A percentile compares a stretch with the other conserved stretches of the same genome.
phyloP scores from a whole-genome alignment of 2,329 filamentous ascomycete species.

The Parastagonospora nodorum region DNA sequence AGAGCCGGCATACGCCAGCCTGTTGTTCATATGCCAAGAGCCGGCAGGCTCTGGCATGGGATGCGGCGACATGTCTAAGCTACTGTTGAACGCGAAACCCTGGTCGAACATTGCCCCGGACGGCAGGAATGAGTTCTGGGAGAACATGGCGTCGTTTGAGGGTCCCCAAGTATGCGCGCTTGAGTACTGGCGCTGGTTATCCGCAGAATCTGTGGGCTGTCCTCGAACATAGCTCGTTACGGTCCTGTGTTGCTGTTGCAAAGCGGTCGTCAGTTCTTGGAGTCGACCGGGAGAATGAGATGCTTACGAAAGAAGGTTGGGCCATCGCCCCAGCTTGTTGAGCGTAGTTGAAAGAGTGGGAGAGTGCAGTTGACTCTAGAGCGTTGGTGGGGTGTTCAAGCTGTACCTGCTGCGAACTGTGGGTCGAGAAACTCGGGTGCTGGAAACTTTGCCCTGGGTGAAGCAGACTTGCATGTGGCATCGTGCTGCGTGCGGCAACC shows the following conservation, averaged over 20 bases:
- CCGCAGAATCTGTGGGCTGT: too few relatives aligned
- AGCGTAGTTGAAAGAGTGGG: neutral
- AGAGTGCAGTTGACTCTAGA: neutral
- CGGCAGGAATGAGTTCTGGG: conserved; percentile 5
- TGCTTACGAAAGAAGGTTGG: conserved; percentile 21
- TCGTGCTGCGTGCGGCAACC: conserved; percentile 7
- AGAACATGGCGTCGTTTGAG: neutral
- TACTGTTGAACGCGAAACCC: conserved; percentile 5
- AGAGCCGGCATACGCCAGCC: neutral
- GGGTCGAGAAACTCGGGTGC: conserved; percentile 4
- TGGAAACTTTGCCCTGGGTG: conserved; percentile 2
- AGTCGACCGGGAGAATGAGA: neutral
- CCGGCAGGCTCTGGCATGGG: neutral
- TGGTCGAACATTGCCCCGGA: neutral
- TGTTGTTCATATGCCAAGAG: neutral
- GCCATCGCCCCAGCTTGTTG: conserved; percentile 14
- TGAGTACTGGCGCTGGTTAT: neutral
- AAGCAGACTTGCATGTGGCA: conserved; percentile 20
- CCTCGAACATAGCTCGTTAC: too few relatives aligned
- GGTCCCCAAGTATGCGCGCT: neutral
- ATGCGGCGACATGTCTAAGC: neutral
- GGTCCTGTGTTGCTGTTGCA: conserved; percentile 13
- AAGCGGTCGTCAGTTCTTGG: conserved; percentile 4
- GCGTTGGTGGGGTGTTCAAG: conserved; percentile 3
- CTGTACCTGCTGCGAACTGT: conserved; percentile 4